Conservation (phyloP, 176 grass and related monocot species). For the Areca catechu region DNA sequence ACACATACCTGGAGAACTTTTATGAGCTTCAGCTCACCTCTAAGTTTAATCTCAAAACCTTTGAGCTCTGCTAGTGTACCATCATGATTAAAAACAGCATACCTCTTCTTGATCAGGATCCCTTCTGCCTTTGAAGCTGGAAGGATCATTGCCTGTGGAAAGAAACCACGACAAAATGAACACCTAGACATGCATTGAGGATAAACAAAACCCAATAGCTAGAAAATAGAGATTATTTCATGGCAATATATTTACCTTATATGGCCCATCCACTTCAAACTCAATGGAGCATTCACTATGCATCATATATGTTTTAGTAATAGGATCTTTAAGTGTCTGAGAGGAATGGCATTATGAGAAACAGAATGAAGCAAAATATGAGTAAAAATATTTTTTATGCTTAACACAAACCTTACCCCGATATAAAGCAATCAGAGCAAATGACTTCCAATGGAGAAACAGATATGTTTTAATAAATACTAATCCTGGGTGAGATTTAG, state of each 20-base stretch:
- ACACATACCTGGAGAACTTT: conserved; percentile 97
- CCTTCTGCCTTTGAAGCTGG: conserved; percentile 99
- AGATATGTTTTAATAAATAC: too few species aligned
- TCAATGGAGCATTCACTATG: conserved; percentile 95
- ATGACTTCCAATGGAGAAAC: too few species aligned
- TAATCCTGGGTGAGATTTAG: background rate
- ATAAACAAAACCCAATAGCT: too few species aligned
- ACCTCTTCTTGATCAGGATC: conserved; percentile 92
- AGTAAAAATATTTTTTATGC: background rate
- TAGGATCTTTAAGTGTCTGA: conserved; percentile 69
- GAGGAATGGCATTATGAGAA: conserved; percentile 15
- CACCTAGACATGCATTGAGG: too few species aligned
- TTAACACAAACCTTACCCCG: too few species aligned
- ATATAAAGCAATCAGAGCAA: too few species aligned
- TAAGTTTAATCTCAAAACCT: conserved; percentile 98
- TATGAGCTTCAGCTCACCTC: conserved; percentile 98
- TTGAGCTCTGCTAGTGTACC: conserved; percentile 94
- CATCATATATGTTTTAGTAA: conserved; percentile 72
- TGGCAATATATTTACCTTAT: conserved; percentile 56
- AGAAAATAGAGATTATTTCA: background rate
- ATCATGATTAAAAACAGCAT: conserved; percentile 99
- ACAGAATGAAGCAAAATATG: background rate
- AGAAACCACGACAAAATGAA: background rate
- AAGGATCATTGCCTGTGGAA: conserved; percentile 78
- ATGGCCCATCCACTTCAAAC: conserved; percentile 97